Conservation (phyloP, 2,329 filamentous ascomycete species). For the Aspergillus fumigatiaffinis region DNA sequence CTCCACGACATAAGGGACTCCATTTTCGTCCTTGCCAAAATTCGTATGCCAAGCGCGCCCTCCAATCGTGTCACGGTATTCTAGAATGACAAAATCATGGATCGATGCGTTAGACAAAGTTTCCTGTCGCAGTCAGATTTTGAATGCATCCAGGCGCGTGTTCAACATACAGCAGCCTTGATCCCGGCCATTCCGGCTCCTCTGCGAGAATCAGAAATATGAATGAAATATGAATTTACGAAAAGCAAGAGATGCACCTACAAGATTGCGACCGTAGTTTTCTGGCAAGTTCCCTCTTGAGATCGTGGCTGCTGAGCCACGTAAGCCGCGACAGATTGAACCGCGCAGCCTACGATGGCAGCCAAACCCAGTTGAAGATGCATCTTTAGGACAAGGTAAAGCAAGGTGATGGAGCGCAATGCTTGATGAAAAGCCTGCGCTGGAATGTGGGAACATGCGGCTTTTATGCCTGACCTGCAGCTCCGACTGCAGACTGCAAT, state of each 20-base stretch:
- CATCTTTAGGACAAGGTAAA: not conserved
- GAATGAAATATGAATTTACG: no score
- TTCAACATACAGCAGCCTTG: constrained; percentile 51
- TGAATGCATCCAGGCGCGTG: not conserved
- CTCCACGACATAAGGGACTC: constrained; percentile 56
- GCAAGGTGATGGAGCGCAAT: not conserved
- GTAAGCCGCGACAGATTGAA: constrained; percentile 2
- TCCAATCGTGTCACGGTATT: constrained; percentile 60
- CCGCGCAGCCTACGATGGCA: not conserved
- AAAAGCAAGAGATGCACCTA: constrained; percentile 10
- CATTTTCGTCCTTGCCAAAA: constrained; percentile 52
- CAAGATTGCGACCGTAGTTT: constrained; percentile 30
- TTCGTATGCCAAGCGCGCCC: constrained; percentile 55
- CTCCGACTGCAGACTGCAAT: not conserved
- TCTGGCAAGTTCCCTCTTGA: constrained; percentile 20
- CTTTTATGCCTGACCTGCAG: not conserved
- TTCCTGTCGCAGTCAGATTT: constrained; percentile 40
- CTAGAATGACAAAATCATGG: constrained; percentile 61
- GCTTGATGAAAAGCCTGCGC: not conserved
- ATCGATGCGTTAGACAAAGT: constrained; percentile 58
- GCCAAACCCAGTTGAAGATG: not conserved
- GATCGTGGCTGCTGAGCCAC: constrained; percentile 13
- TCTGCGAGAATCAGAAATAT: constrained; percentile 12
- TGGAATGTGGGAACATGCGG: not conserved
- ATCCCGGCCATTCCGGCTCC: constrained; percentile 62